Conservation (phyloP, 2,329 filamentous ascomycete genomes). For the Raffaelea deltoideospora region DNA sequence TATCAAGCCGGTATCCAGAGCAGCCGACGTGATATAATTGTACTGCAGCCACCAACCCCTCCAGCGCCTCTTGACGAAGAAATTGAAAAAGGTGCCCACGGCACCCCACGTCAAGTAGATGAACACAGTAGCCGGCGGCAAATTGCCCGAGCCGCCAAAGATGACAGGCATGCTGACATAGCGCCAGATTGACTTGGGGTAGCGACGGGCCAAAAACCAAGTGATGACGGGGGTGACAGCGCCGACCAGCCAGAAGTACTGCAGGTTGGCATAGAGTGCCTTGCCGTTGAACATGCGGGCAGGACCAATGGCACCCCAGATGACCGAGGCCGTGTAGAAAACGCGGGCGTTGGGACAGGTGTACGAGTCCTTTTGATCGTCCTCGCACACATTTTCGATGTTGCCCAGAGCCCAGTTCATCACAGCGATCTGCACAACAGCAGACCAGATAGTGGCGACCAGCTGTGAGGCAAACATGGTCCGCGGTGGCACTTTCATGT, state of each 20-base stretch:
- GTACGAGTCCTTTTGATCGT: slow-evolving; percentile 38
- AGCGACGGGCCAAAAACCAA: slow-evolving; percentile 46
- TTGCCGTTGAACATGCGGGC: slow-evolving; percentile 50
- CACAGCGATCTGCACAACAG: slow-evolving; percentile 46
- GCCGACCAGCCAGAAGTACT: slow-evolving; percentile 60
- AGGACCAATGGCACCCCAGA: slow-evolving; percentile 62
- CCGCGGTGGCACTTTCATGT: slow-evolving; percentile 51
- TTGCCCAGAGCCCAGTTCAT: slow-evolving; percentile 50
- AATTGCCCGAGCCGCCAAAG: slow-evolving; percentile 45
- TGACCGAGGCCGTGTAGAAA: slow-evolving; percentile 53
- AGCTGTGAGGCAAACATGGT: slow-evolving; percentile 46
- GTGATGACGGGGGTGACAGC: slow-evolving; percentile 46
- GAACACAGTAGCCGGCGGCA: slow-evolving; percentile 56
- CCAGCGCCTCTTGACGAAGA: slow-evolving; percentile 46
- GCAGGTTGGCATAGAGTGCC: slow-evolving; percentile 46
- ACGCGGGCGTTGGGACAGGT: slow-evolving; percentile 38
- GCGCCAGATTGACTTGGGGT: slow-evolving; percentile 43
- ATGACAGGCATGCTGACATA: slow-evolving; percentile 56
- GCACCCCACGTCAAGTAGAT: slow-evolving; percentile 59
- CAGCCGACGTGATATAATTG: slow-evolving; percentile 62
- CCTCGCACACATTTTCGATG: slow-evolving; percentile 47
- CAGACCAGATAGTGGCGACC: slow-evolving; percentile 44
- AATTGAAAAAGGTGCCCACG: slow-evolving; percentile 55
- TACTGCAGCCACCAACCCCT: slow-evolving; percentile 65
- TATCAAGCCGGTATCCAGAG: slow-evolving; percentile 52